These are phyloP conservation scores for Penicillium palitans DNA, from an alignment of 2,329 filamentous ascomycete species.

Conservation along the genomic window DNA sequence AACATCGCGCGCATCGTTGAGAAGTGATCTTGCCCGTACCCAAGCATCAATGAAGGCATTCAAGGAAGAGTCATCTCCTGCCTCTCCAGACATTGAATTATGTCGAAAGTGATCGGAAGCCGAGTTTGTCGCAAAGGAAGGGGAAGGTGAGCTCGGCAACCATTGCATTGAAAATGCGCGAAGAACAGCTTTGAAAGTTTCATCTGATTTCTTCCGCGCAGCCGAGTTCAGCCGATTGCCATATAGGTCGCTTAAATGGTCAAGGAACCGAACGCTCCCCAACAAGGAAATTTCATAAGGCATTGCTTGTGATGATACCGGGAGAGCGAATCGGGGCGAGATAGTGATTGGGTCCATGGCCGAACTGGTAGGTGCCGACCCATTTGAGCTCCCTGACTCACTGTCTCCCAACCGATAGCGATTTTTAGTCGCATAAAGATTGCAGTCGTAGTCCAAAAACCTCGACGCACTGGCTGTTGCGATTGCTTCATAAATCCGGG, in stretches of 20 bases:
- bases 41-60: constrained; percentile 22
- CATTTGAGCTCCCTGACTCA: not conserved
- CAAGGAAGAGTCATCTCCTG: not conserved
- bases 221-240: constrained; percentile 17
- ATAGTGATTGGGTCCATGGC: not conserved
- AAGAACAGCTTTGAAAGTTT: constrained; percentile 21
- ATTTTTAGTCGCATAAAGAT: constrained; percentile 18
- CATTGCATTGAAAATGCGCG: constrained; percentile 24
- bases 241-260: constrained; percentile 27
- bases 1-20: constrained; percentile 11
- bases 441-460: constrained; percentile 25
- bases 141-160: constrained; percentile 6
- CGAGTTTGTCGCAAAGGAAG: not conserved
- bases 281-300: constrained; percentile 16
- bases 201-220: constrained; percentile 20
- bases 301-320: not conserved
- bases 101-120: not conserved
- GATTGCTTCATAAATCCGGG: constrained; percentile 24
- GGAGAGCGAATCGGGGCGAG: not conserved
- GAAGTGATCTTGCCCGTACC: constrained; percentile 13
- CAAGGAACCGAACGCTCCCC: constrained; percentile 25
- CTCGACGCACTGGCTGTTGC: constrained; percentile 20
- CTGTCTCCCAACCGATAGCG: constrained; percentile 18
- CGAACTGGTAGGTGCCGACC: not conserved
- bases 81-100: not conserved